Conservation (phyloP, 1,284 basidiomycete species). For the Mycena citricolor region DNA sequence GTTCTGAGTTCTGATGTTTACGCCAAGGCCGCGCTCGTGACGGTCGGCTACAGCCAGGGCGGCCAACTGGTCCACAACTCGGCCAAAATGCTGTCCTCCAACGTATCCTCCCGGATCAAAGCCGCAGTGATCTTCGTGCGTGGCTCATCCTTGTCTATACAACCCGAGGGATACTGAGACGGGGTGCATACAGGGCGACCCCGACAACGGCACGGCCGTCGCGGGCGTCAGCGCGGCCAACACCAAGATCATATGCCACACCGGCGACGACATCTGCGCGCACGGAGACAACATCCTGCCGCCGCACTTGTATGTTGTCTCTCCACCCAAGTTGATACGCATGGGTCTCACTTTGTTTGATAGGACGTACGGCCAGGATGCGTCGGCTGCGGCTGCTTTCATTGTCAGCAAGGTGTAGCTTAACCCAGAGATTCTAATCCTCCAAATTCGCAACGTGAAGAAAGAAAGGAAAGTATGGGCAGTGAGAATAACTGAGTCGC, state of each 20-base stretch:
- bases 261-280: conserved; percentile 15
- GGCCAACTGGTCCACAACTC: conserved; percentile 20
- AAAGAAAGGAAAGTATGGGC: no score
- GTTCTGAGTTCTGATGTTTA: neutral
- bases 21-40: conserved; percentile 11
- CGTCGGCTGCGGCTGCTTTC: conserved; percentile 13
- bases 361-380: conserved; percentile 19
- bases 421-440: neutral
- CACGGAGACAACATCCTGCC: conserved; percentile 11
- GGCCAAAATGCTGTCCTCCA: conserved; percentile 13
- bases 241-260: conserved; percentile 20
- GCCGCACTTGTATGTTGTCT: conserved; percentile 13
- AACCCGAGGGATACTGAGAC: neutral
- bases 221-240: conserved; percentile 9
- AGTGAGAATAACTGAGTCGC: no score
- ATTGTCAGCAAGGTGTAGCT: conserved; percentile 18
- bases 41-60: conserved; percentile 20
- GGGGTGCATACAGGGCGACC: conserved; percentile 11
- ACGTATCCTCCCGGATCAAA: conserved; percentile 12
- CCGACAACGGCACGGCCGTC: conserved; percentile 12
- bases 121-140: conserved; percentile 21
- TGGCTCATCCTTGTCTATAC: neutral
- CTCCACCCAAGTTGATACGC: neutral
- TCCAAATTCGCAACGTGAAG: neutral
- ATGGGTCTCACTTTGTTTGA: neutral